Base-by-base conservation (phyloP, 768 basidiomycete genomes). In the Pleurotus ostreatus region DNA sequence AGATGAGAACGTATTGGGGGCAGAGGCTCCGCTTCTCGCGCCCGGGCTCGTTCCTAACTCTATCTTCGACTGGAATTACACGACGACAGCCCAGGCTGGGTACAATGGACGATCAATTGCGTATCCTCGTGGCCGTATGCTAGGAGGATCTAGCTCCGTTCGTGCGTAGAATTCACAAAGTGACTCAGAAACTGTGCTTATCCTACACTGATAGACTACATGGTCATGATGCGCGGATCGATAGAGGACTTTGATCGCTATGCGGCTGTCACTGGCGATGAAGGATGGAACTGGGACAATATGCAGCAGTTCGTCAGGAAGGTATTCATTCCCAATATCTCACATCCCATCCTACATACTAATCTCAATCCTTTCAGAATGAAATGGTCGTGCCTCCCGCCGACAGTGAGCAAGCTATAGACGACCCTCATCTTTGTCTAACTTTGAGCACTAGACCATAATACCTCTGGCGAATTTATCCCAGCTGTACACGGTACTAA, bases 211-310 rank as follows among this genome's bases (percentile, higher is more conserved):
- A 45, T 15, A 64, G 64, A 65, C 46, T 63, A 49, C 16, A 57
- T 67, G 59, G 60, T 62, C 11, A 66, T 63, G 30, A 61, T 71
- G 5, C 67, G 69, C 18, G 71, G 74, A 2, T 61, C 71, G 0
- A 61, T 46, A 3, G 74, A 74, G 18, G 74, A 78, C 39, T 76
- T 63, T 57, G 64, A 77, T 44, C 68, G 69, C 34, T 66, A 66
- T 9, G 74, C 68, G 1, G 46, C 55, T 9, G 56, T 72, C 15
- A 68, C 72, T 11, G 69, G 68, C 6, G 74, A 78, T 59, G 15
- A 56, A 8, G 70, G 71, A 12, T 76, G 72, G 74, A 64, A 62
- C 7, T 78, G 76, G 76, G 57, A 66, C 18, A 65, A 63, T 9
- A 65, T 78, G 39, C 62, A 65, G 23, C 64, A 68, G 34, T 75